Base-by-base conservation (phyloP, 345 rosid genomes). In the Melaleuca quinquenervia region DNA sequence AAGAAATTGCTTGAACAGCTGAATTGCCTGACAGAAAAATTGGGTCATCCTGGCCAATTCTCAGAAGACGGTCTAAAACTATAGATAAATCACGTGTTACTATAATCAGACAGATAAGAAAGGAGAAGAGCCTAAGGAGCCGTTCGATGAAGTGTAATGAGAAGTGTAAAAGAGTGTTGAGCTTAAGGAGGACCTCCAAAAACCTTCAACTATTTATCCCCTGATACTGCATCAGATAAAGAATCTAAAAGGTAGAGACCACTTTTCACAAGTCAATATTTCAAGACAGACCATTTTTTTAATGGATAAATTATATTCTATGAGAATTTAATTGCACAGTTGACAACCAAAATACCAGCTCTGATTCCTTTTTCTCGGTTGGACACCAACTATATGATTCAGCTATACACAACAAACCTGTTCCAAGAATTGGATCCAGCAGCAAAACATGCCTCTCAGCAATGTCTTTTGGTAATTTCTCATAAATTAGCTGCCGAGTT, bases 351-450 rank as follows among this genome's bases (percentile, higher is more conserved):
- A 52, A 52, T 41, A 10, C 54, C 58, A 82, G 24, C 45, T 27
- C 82, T 24, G 32, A 82, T 49, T 3, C 83, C 18, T 3, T 27
- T 24, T 52, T 13, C 18, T 27, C 1, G n/a, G 56, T 52, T 14
- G 27, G 84, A 50, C 36, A 52, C 48, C 22, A 1, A 24, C 18
- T 29, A 41, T 27, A 27, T 5, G 15, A 50, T 82, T 70, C 14
- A 54, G 60, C 60, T 82, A 52, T 13, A 41, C 60, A 29, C 8
- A 60, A 76, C 92, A 5, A 87, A 96, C 99, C 99, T 95, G 99
- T 97, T 80, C 99, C 99, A 11, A 97, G 93, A 86, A 97, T 97
- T 80, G 99, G 99, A 95, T 96, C 98, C 92, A 97, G 90, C 70
- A 97, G 89, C 83, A 97, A 86, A 58, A 97, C 99, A 85, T 97